These are phyloP conservation scores for Penicillium samsonianum DNA, from an alignment of 495 filamentous ascomycete species.

Conservation along the genomic window DNA sequence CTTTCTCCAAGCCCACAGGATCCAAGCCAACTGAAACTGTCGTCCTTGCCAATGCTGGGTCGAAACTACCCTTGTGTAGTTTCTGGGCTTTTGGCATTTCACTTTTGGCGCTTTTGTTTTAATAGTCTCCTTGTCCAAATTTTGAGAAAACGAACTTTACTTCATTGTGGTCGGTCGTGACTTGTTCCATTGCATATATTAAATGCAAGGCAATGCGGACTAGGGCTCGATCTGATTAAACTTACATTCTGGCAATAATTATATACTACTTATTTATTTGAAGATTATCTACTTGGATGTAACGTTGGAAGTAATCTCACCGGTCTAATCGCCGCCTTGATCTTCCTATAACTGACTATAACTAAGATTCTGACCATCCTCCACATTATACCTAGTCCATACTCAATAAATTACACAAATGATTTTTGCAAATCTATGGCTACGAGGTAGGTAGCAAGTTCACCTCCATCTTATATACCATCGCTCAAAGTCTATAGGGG, in stretches of 20 bases:
- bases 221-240: not conserved
- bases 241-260: not conserved
- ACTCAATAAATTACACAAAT: no score
- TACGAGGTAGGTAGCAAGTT: no score
- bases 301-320: not conserved
- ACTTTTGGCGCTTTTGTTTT: not conserved
- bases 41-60: not conserved
- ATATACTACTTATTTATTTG: not conserved
- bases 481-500: no score
- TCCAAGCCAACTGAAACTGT: constrained; percentile 5
- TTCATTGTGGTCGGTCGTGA: not conserved
- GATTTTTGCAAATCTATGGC: no score
- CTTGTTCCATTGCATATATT: not conserved
- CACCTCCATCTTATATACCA: no score
- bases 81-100: constrained; percentile 9
- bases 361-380: no score
- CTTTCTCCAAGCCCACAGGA: not conserved
- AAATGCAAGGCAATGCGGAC: not conserved
- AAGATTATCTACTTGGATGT: not conserved
- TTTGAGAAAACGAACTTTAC: not conserved
- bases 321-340: no score
- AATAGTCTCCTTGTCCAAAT: not conserved
- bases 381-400: no score
- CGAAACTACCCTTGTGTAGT: not conserved
- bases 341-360: no score